Evolutionary conservation across 2,329 filamentous ascomycete species (phyloP), one percentile per base, ranked within the genome.

Genomic region (Alternaria incomplexa): DNA sequence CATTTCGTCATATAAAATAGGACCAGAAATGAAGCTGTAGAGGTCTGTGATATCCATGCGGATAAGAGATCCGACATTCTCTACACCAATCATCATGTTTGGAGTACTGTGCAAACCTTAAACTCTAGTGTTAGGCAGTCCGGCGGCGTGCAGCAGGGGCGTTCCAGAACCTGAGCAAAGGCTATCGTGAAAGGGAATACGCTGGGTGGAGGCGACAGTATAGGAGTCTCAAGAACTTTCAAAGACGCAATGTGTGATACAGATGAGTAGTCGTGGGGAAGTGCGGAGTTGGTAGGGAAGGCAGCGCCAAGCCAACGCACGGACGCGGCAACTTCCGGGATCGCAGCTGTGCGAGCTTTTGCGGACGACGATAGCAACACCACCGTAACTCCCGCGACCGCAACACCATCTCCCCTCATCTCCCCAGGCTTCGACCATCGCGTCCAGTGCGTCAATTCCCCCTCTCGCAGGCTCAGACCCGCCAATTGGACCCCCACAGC

Each of bases 371-470:
- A 47, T 62, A 61, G 53, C 66, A 70, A 57, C 67, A 72, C 64
- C 67, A 69, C 69, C 66, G 62, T 67, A 64, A 67, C 65, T 66
- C 65, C 63, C 66, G 67, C 63, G 67, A 63, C 67, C 67, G 68
- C 74, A 73, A 70, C 72, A 54, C 75, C 75, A 79, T 79, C 76
- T 70, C 64, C 66, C 66, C 64, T 70, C 76, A 79, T 78, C 77
- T 71, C 71, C 64, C 62, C 68, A 69, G 75, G 73, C 74, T 63
- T 62, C 68, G 57, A 66, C 69, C 68, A 60, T 61, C 55, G 65
- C 64, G 67, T 69, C 65, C 65, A 64, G 77, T 79, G 65, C 75
- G 76, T 76, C 73, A 73, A 73, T 70, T 66, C 50, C 52, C 55
- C 28, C 63, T 25, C 32, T 32, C 53, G 44, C 56, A 66, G 60